Evolutionary conservation across 2,329 filamentous ascomycete genomes (phyloP).

Genomic region (Phoma herbarum): DNA sequence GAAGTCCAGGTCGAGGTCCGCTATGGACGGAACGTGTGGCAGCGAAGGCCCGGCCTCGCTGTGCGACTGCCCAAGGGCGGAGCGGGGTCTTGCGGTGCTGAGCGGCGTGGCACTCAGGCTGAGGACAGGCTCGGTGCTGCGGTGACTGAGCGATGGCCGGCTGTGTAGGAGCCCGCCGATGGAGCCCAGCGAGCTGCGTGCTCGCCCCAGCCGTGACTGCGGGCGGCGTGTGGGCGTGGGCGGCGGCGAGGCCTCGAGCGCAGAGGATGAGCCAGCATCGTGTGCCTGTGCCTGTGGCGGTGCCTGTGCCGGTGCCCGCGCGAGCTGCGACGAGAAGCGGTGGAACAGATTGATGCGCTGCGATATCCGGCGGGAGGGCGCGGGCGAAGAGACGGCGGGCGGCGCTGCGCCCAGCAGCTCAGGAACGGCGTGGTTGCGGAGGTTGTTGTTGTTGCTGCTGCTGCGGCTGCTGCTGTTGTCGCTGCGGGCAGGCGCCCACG

Average conservation of each 20-base stretch:
- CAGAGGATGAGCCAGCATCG: conserved; percentile 44
- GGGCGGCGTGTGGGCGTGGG: conserved; percentile 33
- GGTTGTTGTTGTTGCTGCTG: background rate
- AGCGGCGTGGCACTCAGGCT: conserved; percentile 26
- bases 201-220: conserved; percentile 46
- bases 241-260: background rate
- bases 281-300: too few species aligned
- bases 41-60: conserved; percentile 45
- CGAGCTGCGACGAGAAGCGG: conserved; percentile 37
- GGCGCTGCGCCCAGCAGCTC: background rate
- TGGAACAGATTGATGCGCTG: conserved; percentile 43
- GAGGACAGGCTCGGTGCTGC: conserved; percentile 26
- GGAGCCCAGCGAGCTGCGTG: conserved; percentile 50
- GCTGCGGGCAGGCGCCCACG: conserved; percentile 37
- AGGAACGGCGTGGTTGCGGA: background rate
- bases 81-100: conserved; percentile 27
- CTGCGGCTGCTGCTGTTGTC: conserved; percentile 9
- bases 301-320: conserved; percentile 16
- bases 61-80: conserved; percentile 33
- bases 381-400: background rate
- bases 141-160: conserved; percentile 36
- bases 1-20: conserved; percentile 52
- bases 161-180: conserved; percentile 44
- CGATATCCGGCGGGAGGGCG: conserved; percentile 32
- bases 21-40: conserved; percentile 42